These are phyloP conservation scores for Tricholoma matsutake DNA, from an alignment of 768 basidiomycete species.

Conservation along the genomic window DNA sequence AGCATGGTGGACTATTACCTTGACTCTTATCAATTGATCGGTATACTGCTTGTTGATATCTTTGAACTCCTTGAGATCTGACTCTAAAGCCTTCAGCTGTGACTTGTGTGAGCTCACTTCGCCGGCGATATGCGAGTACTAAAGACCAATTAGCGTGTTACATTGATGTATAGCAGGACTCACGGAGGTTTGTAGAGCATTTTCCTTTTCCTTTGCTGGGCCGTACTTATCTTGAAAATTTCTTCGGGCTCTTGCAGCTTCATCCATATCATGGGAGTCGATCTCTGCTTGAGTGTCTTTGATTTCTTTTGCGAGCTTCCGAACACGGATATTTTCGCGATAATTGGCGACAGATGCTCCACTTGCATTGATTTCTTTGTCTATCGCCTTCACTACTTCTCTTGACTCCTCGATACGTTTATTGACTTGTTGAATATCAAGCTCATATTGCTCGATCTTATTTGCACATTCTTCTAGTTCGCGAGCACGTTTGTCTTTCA, in stretches of 20 bases:
- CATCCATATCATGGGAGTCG: conserved; percentile 76
- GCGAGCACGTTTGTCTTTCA: conserved; percentile 62
- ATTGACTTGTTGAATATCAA: conserved; percentile 34
- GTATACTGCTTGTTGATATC: conserved; percentile 83
- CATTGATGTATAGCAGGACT: conserved; percentile 11
- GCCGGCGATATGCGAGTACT: conserved; percentile 82
- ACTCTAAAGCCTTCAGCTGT: conserved; percentile 62
- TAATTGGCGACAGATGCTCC: conserved; percentile 67
- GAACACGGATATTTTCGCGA: conserved; percentile 80
- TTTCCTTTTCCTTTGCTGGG: conserved; percentile 68
- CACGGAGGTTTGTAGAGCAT: conserved; percentile 67
- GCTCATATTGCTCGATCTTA: conserved; percentile 44
- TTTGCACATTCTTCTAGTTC: conserved; percentile 57
- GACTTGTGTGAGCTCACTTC: conserved; percentile 73
- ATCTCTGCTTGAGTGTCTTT: conserved; percentile 66
- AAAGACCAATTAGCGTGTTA: conserved; percentile 8
- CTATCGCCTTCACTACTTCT: conserved; percentile 51
- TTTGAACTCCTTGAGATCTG: conserved; percentile 82
- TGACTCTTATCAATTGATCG: conserved; percentile 91
- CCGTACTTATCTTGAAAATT: conserved; percentile 83
- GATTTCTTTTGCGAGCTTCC: conserved; percentile 67
- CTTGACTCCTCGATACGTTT: conserved; percentile 37
- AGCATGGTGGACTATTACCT: conserved; percentile 46
- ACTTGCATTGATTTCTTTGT: conserved; percentile 77
- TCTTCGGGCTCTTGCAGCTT: conserved; percentile 77